Conservation (phyloP, 2,329 filamentous ascomycete species). For the Proliferodiscus dingleyae region DNA sequence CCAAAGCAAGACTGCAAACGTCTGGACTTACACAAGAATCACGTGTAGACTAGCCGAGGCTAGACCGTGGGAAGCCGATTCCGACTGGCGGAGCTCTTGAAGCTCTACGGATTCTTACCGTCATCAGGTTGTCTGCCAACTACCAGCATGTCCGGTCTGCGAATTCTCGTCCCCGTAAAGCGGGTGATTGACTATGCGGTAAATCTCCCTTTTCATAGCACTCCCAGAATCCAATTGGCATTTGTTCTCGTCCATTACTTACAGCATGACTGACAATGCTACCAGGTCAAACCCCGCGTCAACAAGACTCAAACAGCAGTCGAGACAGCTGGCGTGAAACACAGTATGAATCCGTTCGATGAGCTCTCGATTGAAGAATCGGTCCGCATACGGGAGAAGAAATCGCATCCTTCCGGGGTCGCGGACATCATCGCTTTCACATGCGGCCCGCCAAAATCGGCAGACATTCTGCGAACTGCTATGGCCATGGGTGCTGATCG, state of each 20-base stretch:
- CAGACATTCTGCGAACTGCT: slow-evolving; percentile 86
- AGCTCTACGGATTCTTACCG: slow-evolving; percentile 1
- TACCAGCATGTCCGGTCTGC: slow-evolving; percentile 55
- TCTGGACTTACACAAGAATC: too few species aligned
- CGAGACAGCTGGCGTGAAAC: slow-evolving; percentile 89
- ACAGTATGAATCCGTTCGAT: slow-evolving; percentile 99
- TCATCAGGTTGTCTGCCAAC: not conserved
- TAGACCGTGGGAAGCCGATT: slow-evolving; percentile 7
- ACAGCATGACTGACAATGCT: slow-evolving; percentile 1
- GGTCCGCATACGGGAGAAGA: slow-evolving; percentile 87
- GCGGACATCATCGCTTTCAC: slow-evolving; percentile 88
- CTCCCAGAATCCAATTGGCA: too few species aligned
- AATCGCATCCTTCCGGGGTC: slow-evolving; percentile 65
- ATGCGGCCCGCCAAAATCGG: slow-evolving; percentile 80
- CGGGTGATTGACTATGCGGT: slow-evolving; percentile 85
- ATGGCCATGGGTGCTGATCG: slow-evolving; percentile 99
- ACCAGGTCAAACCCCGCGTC: slow-evolving; percentile 62
- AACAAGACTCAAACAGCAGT: slow-evolving; percentile 77
- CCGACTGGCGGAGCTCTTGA: not conserved
- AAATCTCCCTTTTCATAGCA: slow-evolving; percentile 39
- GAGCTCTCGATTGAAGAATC: slow-evolving; percentile 97
- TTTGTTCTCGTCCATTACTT: not conserved
- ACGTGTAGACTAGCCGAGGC: not conserved
- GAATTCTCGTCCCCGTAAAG: slow-evolving; percentile 77
- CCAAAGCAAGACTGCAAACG: too few species aligned